Conservation (phyloP, 108 stramenopile genomes). For the Mediolabrus comicus region DNA sequence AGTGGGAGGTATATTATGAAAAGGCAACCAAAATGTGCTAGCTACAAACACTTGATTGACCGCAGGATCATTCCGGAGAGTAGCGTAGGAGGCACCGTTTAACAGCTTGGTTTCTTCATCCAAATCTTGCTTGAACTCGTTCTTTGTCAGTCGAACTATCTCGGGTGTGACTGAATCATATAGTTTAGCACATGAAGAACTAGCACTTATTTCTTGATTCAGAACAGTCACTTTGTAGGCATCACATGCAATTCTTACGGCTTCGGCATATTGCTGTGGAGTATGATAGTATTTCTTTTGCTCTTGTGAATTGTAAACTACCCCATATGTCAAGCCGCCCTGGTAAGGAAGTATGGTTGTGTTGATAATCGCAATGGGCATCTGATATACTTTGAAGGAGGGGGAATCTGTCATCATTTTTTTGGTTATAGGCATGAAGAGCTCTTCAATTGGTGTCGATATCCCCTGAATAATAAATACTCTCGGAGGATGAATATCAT, state of each 20-base stretch:
- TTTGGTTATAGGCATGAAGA: not conserved
- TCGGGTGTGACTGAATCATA: not conserved
- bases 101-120: too few relatives aligned
- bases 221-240: not conserved
- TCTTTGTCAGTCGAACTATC: too few relatives aligned
- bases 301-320: not conserved
- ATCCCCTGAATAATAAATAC: not conserved
- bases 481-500: not conserved
- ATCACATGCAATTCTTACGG: not conserved
- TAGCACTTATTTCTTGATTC: not conserved
- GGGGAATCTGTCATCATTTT: not conserved
- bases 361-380: not conserved
- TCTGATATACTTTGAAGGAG: not conserved
- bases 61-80: too few relatives aligned
- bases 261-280: not conserved
- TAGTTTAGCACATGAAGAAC: too few relatives aligned
- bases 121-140: too few relatives aligned
- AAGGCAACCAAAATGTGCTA: not conserved
- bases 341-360: not conserved
- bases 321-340: not conserved
- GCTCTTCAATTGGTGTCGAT: not conserved
- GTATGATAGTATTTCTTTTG: not conserved
- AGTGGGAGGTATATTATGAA: not conserved
- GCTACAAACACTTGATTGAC: too few relatives aligned
- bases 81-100: too few relatives aligned